Base-by-base conservation (phyloP, 805 yeast species). In the Metschnikowia drakensbergensis region DNA sequence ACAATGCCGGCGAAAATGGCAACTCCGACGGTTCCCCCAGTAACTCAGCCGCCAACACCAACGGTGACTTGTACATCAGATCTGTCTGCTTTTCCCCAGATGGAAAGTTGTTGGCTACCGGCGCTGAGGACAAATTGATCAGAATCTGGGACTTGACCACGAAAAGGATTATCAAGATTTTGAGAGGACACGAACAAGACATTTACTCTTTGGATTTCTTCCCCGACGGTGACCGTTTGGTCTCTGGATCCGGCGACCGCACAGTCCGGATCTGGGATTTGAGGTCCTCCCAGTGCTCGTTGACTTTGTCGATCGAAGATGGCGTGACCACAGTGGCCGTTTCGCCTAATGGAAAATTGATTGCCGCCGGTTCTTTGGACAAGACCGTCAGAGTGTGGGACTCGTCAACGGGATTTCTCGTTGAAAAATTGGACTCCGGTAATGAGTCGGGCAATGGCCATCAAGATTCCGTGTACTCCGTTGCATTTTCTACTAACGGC, bases 301-400 rank as follows among this genome's bases (percentile, higher is more conserved):
- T 90, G 62, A 90, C 96, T 41, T 76, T 92, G 56, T 81, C 90
- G 13, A 91, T 92, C 60, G 97, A 92, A 69, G 98, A 92, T 66
- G 99, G 99, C 58, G 98, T 92, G 46, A 92, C 99, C 48, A 92
- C 99, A 0, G 97, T 92, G 40, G 96, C 97, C 22, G 92, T 92
- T 37, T 88, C 96, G 6, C 97, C 97, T 43, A 96, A 92, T 67
- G 97, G 97, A 35, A 82, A 84, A 58, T 81, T 83, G 59, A 89
- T 94, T 60, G 98, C 97, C 35, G 98, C 97, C 13, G 99, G 99
- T 44, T 87, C 96, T 32, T 80, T 92, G 56, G 99, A 92, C 73
- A 80, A 95, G 70, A 86, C 96, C 30, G 97, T 94, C 45, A 80
- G 98, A 54, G 96, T 94, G 42, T 92, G 98, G 97, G 97, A 92